Evolutionary conservation across 345 rosid genomes (phyloP), one percentile per base, ranked within the genome.

Genomic region (Linum tenue): DNA sequence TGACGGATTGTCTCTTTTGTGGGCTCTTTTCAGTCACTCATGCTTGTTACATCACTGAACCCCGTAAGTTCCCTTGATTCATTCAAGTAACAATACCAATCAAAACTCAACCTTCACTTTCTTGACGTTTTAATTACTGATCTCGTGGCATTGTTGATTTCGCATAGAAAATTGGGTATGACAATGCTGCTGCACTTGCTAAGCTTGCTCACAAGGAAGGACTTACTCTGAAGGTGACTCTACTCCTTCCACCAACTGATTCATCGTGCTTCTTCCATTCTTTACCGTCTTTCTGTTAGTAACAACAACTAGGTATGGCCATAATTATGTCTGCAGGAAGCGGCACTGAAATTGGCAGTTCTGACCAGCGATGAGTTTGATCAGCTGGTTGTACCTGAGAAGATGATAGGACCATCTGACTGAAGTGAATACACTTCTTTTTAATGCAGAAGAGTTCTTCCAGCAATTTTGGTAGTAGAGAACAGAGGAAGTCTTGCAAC

Each of bases 141-240:
- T 17, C 7, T 39, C 1, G 37, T 61, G 41, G 14, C 59, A 43
- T 77, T 76, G 56, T 70, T 75, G 9, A 48, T 6, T 48, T 48
- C 14, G 53, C 14, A 37, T 75, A 94, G 99, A 90, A 90, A 94
- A 86, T 88, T 71, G 97, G 97, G 11, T 90, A 88, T 67, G 99
- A 90, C 81, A 88, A 88, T 65, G 99, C 97, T 59, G 99, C 99
- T 4, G 96, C 96, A 57, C 95, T 90, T 83, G 99, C 99, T 67
- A 94, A 94, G 89, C 84, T 82, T 76, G 97, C 99, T 63, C 97
- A 94, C 78, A 90, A 87, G 75, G 99, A 90, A 75, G 99, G 97
- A 66, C 68, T 72, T 57, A 90, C 96, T 51, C 73, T 90, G 78
- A 94, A 94, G 99, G 99, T 88, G 66, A 76, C 68, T 2, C 5